Evolutionary conservation across 2,329 filamentous ascomycete genomes (phyloP), one percentile per base, ranked within the genome.

Genomic region (Rhinocladiella mackenziei): DNA sequence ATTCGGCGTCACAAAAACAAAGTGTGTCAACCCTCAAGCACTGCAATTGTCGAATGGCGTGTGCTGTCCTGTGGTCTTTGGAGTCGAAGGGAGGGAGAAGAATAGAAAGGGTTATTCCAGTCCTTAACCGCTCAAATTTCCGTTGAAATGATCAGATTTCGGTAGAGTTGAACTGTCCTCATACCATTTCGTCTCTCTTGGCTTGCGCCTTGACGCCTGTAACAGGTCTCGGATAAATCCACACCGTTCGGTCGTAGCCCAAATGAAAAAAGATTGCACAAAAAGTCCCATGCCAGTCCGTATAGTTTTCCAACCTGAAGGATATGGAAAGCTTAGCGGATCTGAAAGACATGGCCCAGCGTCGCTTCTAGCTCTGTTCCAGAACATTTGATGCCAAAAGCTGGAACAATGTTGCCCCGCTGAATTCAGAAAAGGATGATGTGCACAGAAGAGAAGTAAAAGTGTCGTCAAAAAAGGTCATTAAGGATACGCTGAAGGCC

Each of bases 201-300:
- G 7, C 20, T 15, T 40, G 49, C 46, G 43, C 50, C 50, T n/a
- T 40, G 36, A 53, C 50, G 39, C 50, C 50, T 50, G 45, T 53
- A 53, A n/a, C 50, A 50, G 34, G 32, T 47, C 10, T 32, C 35
- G 28, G 30, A 30, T 32, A 25, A 44, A 43, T 37, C 33, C 43
- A 45, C 19, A 39, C 48, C 48, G 31, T 48, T 35, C 38, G 25
- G 8, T 45, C 41, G 30, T 45, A 36, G 28, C 34, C 41, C 26
- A 45, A 31, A 13, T 26, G n/a, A 32, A 34, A 29, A 45, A 39
- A 36, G 37, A 26, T 45, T 25, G 20, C 20, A 34, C 33, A 42
- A 44, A 36, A 45, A 28, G n/a, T 36, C 30, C 26, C 25, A 40
- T 33, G 26, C 30, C 14, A 40, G 28, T 26, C 33, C 14, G 5